Evolutionary conservation across 1,284 basidiomycete genomes (phyloP), one percentile per base, ranked within the genome.

Genomic region (Mycosarcoma mackinlayi): DNA sequence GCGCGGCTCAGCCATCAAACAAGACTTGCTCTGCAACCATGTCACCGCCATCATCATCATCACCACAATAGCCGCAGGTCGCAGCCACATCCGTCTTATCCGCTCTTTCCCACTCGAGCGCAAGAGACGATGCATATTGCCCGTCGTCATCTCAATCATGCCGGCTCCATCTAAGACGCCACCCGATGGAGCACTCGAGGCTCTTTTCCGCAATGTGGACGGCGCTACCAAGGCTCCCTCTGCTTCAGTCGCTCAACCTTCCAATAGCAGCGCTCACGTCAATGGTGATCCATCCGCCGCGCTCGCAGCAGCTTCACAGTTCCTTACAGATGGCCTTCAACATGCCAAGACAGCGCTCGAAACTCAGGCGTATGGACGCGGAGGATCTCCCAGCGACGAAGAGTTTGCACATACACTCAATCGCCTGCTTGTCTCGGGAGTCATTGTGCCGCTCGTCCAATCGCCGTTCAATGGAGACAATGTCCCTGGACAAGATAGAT

Each of bases 361-460:
- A 18, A n/a, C 14, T 8, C 44, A 38, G 14, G n/a, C 42, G 8
- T 38, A 52, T 18, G 53, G 30, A 10, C 34, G 24, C 14, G 54
- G 33, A 13, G 40, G 53, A 21, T 31, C 55, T 4, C 46, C 46
- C n/a, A 56, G 44, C 25, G 59, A 72, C 30, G 69, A 72, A 34
- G 49, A 57, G n/a, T 54, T 58, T 18, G 57, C 64, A 7, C 69
- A 72, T 35, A 39, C 51, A 14, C 47, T 72, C 56, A 72, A 61
- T 35, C 69, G 64, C 25, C 56, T 72, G 7, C 59, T 72, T 5
- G 33, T 72, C 49, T 46, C 52, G 7, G 59, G 53, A 1, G 46
- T 68, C 46, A 35, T 72, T n/a, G 33, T 31, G 9, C 64, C 69
- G 7, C 64, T 67, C 34, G 39, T 62, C 13, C 19, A 64, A 1